Evolutionary conservation across 2,329 filamentous ascomycete genomes (phyloP).

Genomic region (Fusarium subglutinans): DNA sequence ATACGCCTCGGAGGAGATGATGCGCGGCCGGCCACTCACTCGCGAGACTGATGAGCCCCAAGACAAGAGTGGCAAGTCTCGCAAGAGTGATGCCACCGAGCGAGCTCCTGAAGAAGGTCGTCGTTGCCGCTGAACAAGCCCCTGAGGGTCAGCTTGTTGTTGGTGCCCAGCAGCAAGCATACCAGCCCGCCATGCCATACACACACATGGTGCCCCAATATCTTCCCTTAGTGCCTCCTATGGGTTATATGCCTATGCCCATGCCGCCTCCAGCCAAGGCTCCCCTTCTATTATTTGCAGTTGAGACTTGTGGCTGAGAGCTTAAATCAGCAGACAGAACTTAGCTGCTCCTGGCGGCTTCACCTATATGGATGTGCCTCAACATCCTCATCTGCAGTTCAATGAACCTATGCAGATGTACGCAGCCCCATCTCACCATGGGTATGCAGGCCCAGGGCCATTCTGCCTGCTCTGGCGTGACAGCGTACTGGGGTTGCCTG

Average conservation of each 20-base stretch:
- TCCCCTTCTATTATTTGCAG: too few relatives aligned
- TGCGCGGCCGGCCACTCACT: neutral
- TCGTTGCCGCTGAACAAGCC: neutral
- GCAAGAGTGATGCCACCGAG: slow-evolving; percentile 2
- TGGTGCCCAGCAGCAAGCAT: too few relatives aligned
- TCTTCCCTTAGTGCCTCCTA: too few relatives aligned
- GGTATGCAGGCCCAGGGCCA: neutral
- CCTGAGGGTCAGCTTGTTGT: neutral
- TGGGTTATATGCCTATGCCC: too few relatives aligned
- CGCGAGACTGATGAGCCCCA: neutral
- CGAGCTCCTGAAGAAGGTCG: neutral
- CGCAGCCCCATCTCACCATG: neutral
- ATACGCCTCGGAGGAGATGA: neutral
- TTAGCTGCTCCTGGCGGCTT: neutral
- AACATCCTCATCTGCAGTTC: neutral
- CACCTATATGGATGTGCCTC: neutral
- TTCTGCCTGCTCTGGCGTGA: neutral
- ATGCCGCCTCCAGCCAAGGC: too few relatives aligned
- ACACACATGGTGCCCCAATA: too few relatives aligned
- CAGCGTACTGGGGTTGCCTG: neutral
- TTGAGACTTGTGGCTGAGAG: too few relatives aligned
- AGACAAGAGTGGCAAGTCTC: slow-evolving; percentile 5
- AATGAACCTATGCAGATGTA: neutral
- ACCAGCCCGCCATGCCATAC: too few relatives aligned
- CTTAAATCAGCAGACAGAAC: too few relatives aligned